phyloP scores from a whole-genome alignment of 495 filamentous ascomycete genomes.

The Podospora sp. region DNA sequence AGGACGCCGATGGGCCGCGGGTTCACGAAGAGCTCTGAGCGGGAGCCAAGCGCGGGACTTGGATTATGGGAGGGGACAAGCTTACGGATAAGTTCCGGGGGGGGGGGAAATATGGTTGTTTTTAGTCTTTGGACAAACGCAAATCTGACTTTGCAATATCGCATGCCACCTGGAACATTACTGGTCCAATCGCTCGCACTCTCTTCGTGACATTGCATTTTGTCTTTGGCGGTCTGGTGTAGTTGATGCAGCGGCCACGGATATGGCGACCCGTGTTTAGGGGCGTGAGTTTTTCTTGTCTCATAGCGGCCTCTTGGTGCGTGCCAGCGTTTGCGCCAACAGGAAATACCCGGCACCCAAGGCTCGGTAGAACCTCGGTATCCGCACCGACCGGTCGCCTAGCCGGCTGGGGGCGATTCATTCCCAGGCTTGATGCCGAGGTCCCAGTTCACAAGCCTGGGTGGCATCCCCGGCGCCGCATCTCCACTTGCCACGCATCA shows the following conservation, averaged over 20 bases:
- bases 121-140: neutral
- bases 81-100: neutral
- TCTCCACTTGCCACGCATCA: conserved; percentile 11
- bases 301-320: too few relatives aligned
- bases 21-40: conserved; percentile 22
- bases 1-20: conserved; percentile 59
- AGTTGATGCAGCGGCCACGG: too few relatives aligned
- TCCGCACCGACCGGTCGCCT: neutral
- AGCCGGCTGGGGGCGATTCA: too few relatives aligned
- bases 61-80: neutral
- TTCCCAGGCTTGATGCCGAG: conserved; percentile 12
- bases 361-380: neutral
- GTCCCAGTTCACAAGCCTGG: conserved; percentile 13
- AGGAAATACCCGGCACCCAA: too few relatives aligned
- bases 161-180: too few relatives aligned
- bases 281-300: too few relatives aligned
- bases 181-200: too few relatives aligned
- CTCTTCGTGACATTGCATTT: too few relatives aligned
- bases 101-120: neutral
- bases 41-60: neutral
- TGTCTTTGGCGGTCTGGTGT: too few relatives aligned
- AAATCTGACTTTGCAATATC: neutral
- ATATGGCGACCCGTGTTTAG: too few relatives aligned
- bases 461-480: neutral
- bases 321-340: too few relatives aligned